These are phyloP conservation scores for Pueraria montana DNA, from an alignment of 306 rosid species.

Conservation along the genomic window DNA sequence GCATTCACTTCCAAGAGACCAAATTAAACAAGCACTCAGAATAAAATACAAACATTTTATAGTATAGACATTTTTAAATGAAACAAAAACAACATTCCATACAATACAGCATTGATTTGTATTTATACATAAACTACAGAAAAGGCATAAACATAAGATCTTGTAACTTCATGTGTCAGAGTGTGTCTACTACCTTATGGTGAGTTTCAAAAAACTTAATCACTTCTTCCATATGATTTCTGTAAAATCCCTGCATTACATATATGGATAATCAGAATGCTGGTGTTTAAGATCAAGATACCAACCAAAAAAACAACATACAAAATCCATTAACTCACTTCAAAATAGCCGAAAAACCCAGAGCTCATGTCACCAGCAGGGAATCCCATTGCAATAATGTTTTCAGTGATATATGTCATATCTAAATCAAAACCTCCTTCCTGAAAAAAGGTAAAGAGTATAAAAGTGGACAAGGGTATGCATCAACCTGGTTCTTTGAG, in stretches of 20 bases:
- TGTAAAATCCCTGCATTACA: conserved; percentile 88
- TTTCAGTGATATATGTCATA: conserved; percentile 98
- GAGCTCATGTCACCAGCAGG: conserved; percentile 99
- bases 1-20: conserved; percentile 34
- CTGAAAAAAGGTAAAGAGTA: conserved; percentile 55
- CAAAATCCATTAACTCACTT: conserved; percentile 64
- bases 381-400: conserved; percentile 98
- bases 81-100: conserved; percentile 25
- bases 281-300: conserved; percentile 18
- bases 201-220: conserved; percentile 97
- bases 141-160: neutral
- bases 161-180: neutral
- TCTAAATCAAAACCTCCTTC: conserved; percentile 99
- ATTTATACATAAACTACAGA: neutral
- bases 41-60: conserved; percentile 29
- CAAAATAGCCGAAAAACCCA: conserved; percentile 97
- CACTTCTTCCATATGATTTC: conserved; percentile 99
- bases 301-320: conserved; percentile 34
- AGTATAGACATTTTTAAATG: neutral
- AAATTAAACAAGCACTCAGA: conserved; percentile 12
- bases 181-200: conserved; percentile 72
- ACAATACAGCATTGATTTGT: conserved; percentile 17
- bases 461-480: conserved; percentile 8
- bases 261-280: conserved; percentile 34
- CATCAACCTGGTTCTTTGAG: conserved; percentile 6